Base-by-base conservation (phyloP, 108 stramenopile species). In the Fragilaria radians region DNA sequence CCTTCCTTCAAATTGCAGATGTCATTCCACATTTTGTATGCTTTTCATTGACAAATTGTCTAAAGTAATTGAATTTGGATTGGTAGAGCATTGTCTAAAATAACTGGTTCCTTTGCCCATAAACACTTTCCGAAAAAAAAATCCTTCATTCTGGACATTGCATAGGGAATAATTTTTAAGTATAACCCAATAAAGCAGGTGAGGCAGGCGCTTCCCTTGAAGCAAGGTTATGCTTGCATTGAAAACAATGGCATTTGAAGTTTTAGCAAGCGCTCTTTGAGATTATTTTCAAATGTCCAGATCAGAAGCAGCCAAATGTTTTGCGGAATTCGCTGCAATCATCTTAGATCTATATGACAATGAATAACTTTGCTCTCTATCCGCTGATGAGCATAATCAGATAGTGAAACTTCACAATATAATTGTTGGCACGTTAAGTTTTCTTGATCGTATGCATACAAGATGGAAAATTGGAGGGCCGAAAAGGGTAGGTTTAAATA, bases 401-500 rank as follows among this genome's bases (percentile, higher is more conserved):
- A 53, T 63, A 18, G 28, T 28, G 3, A 49, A 36, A 14, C 53
- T 53, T 4, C 62, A 63, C 25, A 17, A 63, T 27, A 31, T 23
- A 4, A 26, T 59, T 19, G 4, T n/a, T 11, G 57, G 65, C n/a
- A 48, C 58, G 48, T 25, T 66, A 19, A 57, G 65, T 33, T 28
- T n/a, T 49, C 32, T 66, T 4, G 65, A 66, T 27, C 58, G 65
- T 27, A 59, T 32, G 28, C 65, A 66, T 51, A 59, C 48, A 5
- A 2, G 11, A n/a, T 66, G 65, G 65, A 65, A 65, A 23, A 65
- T n/a, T n/a, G n/a, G n/a, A n/a, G n/a, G n/a, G n/a, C n/a, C n/a
- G n/a, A n/a, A n/a, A n/a, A n/a, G n/a, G n/a, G n/a, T n/a, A n/a
- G n/a, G n/a, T n/a, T n/a, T n/a, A n/a, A n/a, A n/a, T n/a, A n/a